Base-by-base conservation (phyloP, 164 flowering plant genomes). In the Chimonanthus praecox region DNA sequence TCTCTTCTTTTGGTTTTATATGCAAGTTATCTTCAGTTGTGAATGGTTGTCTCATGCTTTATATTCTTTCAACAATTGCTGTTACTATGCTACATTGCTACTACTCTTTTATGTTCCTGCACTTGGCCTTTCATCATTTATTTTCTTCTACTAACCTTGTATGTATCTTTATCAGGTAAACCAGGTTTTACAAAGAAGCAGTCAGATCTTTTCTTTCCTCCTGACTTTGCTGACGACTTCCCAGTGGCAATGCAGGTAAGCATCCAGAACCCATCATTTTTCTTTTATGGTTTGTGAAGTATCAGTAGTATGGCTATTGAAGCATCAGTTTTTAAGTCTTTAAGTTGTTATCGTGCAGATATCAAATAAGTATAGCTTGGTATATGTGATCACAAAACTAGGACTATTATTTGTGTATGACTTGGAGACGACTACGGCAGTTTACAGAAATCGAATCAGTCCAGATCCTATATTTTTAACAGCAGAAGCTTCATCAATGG, bases 381-480 rank as follows among this genome's bases (percentile, higher is more conserved):
- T 94, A n/a, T 94, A 87, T 82, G 98, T 94, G 76, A 94, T 96
- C 75, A 96, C 99, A 74, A 96, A 94, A 85, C 98, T 94, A 78
- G 99, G 99, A 64, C 90, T 96, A 58, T 84, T 94, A 7, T 96
- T 96, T 80, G 99, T 96, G n/a, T 96, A 96, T 83, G 99, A 96
- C 74, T 79, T 96, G 82, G 99, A 96, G 83, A 88, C 97, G 7
- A 98, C 98, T 11, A 82, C 95, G 64, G 99, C 99, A 18, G 95
- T 96, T 50, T 96, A 96, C 80, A 85, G 99, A 80, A 96, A 96
- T 70, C 84, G 99, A 73, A 94, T 96, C 43, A 96, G 99, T 79
- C 98, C 99, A 73, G 99, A 96, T 82, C 99, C 99, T 45, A 96
- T 96, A 48, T 96, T 96, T 81, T 82, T 96, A 86, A 94, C 99